Base-by-base conservation (phyloP, 1,284 basidiomycete genomes). In the Apiotrichum veenhuisii region DNA sequence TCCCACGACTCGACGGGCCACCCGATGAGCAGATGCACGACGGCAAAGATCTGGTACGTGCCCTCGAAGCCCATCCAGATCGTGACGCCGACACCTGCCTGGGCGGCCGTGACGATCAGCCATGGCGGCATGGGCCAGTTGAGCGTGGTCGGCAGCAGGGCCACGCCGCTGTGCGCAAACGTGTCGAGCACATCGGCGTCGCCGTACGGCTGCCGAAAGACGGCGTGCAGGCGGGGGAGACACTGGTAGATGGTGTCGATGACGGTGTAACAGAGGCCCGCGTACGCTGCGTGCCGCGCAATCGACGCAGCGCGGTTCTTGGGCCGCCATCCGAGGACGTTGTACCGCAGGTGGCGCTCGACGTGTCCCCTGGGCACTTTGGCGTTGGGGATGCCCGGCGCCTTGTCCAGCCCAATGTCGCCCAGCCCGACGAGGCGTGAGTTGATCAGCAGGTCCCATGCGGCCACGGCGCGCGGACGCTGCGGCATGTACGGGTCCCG, bases 1-100 rank as follows among this genome's bases (percentile, higher is more conserved):
- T 73, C 68, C 74, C 73, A 77, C 2, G 59, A 59, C 36, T 67
- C 64, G 8, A 63, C 60, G 48, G 71, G 70, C 58, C 64, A 73
- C 15, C 67, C 1, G 56, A 40, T 1, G 57, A 60, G 14, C 3
- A 75, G 58, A 17, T 57, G 58, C 3, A 67, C 4, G 1, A 55
- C 25, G 2, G 69, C 74, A 17, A 66, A 51, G 14, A 53, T 15
- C 57, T 77, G 74, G 51, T 73, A 77, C 2, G 67, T 67, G 26
- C 61, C 46, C 15, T 58, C 58, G n/a, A 77, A 58, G 1, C 59
- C 69, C 49, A 65, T 52, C 61, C 65, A 71, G 14, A 73, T 61
- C 9, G 53, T 57, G 2, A 55, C 23, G n/a, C 56, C 65, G 26
- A 75, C 62, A 38, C 63, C 53, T 0, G 67, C 44, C 40, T 65